Conservation (phyloP, 2,329 filamentous ascomycete genomes). For the Fusarium sp. region DNA sequence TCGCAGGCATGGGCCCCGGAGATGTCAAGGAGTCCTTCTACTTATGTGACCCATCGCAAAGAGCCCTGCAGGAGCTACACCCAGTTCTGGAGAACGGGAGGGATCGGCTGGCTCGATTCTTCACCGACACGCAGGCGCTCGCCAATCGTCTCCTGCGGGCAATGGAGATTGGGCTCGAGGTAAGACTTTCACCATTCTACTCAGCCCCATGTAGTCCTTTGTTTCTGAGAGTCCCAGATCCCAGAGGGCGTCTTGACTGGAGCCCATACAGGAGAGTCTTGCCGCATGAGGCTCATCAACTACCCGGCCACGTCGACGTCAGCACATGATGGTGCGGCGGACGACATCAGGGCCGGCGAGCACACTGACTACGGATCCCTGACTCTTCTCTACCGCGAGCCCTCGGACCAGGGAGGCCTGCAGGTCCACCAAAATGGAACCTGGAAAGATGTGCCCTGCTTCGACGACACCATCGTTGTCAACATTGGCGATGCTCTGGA, state of each 20-base stretch:
- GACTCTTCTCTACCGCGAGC: background rate
- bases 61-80: background rate
- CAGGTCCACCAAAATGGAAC: background rate
- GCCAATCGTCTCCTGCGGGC: background rate
- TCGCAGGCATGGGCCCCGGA: background rate
- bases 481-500: background rate
- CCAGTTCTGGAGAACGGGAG: background rate
- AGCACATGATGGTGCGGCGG: background rate
- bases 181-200: background rate
- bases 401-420: background rate
- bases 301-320: background rate
- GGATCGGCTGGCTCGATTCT: background rate
- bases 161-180: background rate
- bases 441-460: background rate
- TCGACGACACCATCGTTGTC: background rate
- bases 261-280: background rate
- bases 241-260: background rate
- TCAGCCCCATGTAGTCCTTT: rapidly evolving
- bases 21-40: background rate
- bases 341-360: background rate
- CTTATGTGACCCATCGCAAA: background rate
- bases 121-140: background rate
- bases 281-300: background rate
- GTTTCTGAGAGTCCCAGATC: background rate
- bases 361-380: background rate